A percentile compares a stretch with the other conserved stretches of the same genome.
Conservation (phyloP, 2,329 filamentous ascomycete species). For the Verticillium nubilum region DNA sequence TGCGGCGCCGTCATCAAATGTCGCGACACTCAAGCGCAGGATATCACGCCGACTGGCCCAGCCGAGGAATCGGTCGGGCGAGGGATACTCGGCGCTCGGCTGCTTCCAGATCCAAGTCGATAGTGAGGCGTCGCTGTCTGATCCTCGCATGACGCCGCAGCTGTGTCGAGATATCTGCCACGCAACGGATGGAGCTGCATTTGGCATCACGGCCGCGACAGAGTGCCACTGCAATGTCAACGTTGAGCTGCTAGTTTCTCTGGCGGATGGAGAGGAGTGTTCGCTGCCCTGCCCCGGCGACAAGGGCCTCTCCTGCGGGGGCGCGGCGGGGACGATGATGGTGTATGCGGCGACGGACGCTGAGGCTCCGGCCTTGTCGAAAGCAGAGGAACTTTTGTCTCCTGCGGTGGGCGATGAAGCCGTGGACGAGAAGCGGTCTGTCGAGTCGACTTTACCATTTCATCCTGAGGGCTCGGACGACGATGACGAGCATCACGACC, state of each 20-base stretch:
- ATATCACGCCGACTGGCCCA: background rate
- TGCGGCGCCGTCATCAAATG: background rate
- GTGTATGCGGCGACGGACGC: constrained; percentile 6
- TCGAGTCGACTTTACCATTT: background rate
- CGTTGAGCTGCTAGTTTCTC: constrained; percentile 4
- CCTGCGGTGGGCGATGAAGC: background rate
- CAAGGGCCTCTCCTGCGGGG: background rate
- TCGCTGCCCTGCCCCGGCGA: background rate
- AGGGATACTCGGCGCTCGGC: constrained; percentile 3
- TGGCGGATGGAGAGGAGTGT: constrained; percentile 1
- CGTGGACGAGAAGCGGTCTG: background rate
- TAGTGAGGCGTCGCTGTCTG: background rate
- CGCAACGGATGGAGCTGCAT: constrained; percentile 9
- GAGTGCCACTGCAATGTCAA: constrained; percentile 27
- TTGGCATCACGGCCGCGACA: constrained; percentile 27
- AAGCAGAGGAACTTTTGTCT: background rate
- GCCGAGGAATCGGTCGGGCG: background rate
- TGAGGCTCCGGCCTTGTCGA: background rate
- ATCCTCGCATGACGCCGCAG: constrained; percentile 8
- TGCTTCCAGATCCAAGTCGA: constrained; percentile 8
- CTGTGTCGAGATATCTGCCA: constrained; percentile 6
- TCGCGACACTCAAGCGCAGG: background rate
- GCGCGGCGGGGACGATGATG: background rate
- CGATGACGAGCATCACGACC: background rate
- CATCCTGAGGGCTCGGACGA: background rate